Base-by-base conservation (phyloP, 148 eudicot species). In the Vaccinium myrtillus region DNA sequence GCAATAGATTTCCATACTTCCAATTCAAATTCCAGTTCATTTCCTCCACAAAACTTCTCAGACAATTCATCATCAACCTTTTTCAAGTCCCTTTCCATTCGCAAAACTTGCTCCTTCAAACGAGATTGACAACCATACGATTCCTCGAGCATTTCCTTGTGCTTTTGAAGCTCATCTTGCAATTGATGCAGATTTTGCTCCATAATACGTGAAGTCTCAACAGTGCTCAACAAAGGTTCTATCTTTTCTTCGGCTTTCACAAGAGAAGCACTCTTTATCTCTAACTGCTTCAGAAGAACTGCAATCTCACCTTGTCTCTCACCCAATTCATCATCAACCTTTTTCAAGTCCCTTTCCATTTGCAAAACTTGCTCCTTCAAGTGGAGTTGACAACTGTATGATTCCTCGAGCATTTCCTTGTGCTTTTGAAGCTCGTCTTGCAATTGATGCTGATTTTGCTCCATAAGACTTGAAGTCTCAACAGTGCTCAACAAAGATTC, bases 1-100 rank as follows among this genome's bases (percentile, higher is more conserved):
- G 93, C 93, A 50, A 87, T 32, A 18, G 92, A 90, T 81, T 85
- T 94, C 98, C 98, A 95, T 43, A 88, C 36, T 67, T 93, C 89
- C 79, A 94, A 81, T 85, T 95, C 98, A 84, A 87, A 91, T 85
- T 95, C 98, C n/a, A 92, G 85, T 75, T 92, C 98, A 81, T 88
- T 89, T 82, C 84, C 89, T 75, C 90, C 93, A 56, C 88, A 86
- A 55, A 87, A 88, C 56, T 85, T 89, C 71, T 93, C 95, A 85
- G 84, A 83, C 80, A 97, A 85, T 82, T 95, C 95, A 36, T 87
- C 88, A 83, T 19, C 69, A 71, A 81, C 90, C 77, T 88, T 86
- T 55, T 81, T 65, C 82, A 94, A 87, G 63, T 94, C 93, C 39
- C 81, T 84, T 75, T 90, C 89, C 58, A 81, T 82, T 74, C 12